Percentiles rank a stretch among this genome's conserved stretches.
These are phyloP conservation scores for Immersiella caudata DNA, from an alignment of 495 filamentous ascomycete species.

Conservation along the genomic window DNA sequence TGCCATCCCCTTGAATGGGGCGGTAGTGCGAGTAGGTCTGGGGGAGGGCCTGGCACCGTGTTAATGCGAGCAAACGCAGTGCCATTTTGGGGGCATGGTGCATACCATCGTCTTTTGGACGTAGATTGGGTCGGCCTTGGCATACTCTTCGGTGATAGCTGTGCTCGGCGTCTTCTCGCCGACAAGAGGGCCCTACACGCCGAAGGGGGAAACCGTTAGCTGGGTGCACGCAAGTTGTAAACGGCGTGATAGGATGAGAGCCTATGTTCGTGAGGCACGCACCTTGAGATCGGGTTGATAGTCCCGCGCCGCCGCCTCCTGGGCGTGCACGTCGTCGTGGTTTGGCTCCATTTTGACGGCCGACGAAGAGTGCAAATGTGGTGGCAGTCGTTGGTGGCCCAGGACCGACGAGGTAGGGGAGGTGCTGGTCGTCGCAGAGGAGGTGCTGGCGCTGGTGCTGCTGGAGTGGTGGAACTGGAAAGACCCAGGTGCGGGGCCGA, in stretches of 20 bases:
- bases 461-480: slow-evolving; percentile 30
- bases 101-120: slow-evolving; percentile 83
- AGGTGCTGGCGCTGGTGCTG: slow-evolving; percentile 33
- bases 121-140: slow-evolving; percentile 83
- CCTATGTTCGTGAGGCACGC: slow-evolving; percentile 25
- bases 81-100: slow-evolving; percentile 14
- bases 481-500: slow-evolving; percentile 39
- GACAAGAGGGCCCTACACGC: slow-evolving; percentile 75
- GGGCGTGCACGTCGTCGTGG: slow-evolving; percentile 49
- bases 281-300: slow-evolving; percentile 72
- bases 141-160: slow-evolving; percentile 83
- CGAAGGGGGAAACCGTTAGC: background rate
- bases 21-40: slow-evolving; percentile 86
- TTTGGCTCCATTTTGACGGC: slow-evolving; percentile 46
- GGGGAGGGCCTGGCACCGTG: slow-evolving; percentile 65
- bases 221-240: background rate
- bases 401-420: slow-evolving; percentile 29
- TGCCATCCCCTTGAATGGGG: slow-evolving; percentile 87
- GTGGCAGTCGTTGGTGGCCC: slow-evolving; percentile 18
- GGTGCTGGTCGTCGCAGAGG: slow-evolving; percentile 17
- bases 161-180: slow-evolving; percentile 76
- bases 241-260: background rate
- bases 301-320: slow-evolving; percentile 60
- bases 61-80: slow-evolving; percentile 3
- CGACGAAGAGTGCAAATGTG: slow-evolving; percentile 8